These are phyloP conservation scores for Acanthamoeba lenticulata DNA, from an alignment of 208 protist genomes.

Conservation along the genomic window DNA sequence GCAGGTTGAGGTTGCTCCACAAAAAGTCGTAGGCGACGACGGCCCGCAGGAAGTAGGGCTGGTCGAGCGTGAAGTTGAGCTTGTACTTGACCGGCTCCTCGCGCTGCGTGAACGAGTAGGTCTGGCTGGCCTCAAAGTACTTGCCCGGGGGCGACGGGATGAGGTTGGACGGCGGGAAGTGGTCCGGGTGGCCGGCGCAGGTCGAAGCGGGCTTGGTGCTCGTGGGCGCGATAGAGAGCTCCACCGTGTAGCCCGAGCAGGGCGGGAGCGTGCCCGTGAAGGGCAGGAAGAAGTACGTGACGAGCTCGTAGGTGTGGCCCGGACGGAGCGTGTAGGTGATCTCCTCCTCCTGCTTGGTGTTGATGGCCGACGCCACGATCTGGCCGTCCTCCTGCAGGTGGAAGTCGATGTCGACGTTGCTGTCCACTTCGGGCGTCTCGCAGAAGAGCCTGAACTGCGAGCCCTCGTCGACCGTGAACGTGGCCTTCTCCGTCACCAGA, in stretches of 20 bases:
- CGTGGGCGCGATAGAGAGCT: constrained; percentile 4
- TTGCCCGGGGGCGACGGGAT: neutral
- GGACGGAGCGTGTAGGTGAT: constrained; percentile 25
- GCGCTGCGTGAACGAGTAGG: constrained; percentile 43
- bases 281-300: constrained; percentile 24
- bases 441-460: constrained; percentile 59
- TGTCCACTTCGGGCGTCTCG: constrained; percentile 21
- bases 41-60: constrained; percentile 54
- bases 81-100: neutral
- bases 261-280: neutral
- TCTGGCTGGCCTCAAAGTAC: neutral
- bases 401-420: constrained; percentile 61
- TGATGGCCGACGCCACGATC: constrained; percentile 31
- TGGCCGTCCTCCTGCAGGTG: constrained; percentile 11
- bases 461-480: neutral
- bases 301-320: neutral
- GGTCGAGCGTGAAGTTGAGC: constrained; percentile 42
- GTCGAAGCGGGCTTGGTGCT: neutral
- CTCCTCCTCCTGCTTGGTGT: constrained; percentile 53
- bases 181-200: constrained; percentile 38
- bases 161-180: neutral
- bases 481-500: constrained; percentile 17
- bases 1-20: constrained; percentile 65
- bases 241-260: constrained; percentile 14
- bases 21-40: constrained; percentile 60